Conservation (phyloP, 495 filamentous ascomycete genomes). For the Daldinia decipiens region DNA sequence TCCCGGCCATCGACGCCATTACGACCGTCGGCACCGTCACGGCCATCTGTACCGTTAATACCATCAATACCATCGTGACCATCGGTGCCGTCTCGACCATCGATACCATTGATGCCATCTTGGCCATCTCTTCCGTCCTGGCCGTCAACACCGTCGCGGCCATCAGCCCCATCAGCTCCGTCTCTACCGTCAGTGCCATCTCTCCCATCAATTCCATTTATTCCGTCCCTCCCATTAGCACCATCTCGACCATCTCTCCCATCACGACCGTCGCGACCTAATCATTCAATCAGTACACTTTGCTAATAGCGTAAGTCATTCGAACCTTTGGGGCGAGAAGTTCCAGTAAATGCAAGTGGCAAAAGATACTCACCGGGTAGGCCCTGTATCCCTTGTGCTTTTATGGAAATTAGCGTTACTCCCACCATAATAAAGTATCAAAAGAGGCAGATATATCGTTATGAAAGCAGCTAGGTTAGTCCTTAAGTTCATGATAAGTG, state of each 20-base stretch:
- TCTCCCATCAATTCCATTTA: slow-evolving; percentile 14
- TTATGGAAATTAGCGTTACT: not conserved
- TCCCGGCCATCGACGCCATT: not conserved
- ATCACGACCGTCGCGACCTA: not conserved
- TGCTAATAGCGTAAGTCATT: not conserved
- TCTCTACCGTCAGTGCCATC: slow-evolving; percentile 14
- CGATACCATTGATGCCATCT: not conserved
- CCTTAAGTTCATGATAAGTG: not conserved
- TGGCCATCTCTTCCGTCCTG: not conserved
- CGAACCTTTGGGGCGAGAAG: not conserved
- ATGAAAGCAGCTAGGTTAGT: not conserved
- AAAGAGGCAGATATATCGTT: not conserved
- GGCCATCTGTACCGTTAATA: not conserved
- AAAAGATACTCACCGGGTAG: not conserved
- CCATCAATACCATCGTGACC: not conserved
- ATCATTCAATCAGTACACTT: not conserved
- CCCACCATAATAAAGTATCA: not conserved
- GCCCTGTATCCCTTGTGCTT: not conserved
- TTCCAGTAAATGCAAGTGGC: not conserved
- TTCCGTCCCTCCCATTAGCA: slow-evolving; percentile 12
- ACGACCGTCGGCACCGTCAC: not conserved
- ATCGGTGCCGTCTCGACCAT: not conserved
- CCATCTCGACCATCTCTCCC: slow-evolving; percentile 7
- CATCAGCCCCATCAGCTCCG: not conserved
- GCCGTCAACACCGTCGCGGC: not conserved